Conservation (phyloP, 1,284 basidiomycete genomes). For the Ustilago trichophora region DNA sequence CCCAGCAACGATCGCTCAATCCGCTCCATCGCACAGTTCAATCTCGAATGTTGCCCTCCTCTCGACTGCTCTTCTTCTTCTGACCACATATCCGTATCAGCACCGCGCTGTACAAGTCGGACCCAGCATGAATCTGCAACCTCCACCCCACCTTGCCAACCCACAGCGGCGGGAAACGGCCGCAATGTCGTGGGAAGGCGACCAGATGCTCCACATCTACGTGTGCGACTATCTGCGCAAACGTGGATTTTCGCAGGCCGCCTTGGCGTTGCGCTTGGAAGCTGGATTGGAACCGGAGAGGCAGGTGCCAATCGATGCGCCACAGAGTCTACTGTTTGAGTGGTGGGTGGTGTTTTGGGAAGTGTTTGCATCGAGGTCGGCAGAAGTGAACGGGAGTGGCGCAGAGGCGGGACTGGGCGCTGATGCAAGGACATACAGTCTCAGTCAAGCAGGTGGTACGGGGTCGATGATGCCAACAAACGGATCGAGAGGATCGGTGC, state of each 20-base stretch:
- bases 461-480: too few relatives aligned
- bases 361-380: slow-evolving; percentile 20
- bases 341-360: slow-evolving; percentile 51
- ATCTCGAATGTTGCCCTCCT: too few relatives aligned
- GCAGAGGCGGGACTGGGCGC: not conserved
- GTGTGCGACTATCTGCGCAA: slow-evolving; percentile 44
- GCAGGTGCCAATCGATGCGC: slow-evolving; percentile 40
- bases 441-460: too few relatives aligned
- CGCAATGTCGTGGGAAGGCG: slow-evolving; percentile 44
- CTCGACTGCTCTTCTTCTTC: too few relatives aligned
- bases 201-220: slow-evolving; percentile 46
- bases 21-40: too few relatives aligned
- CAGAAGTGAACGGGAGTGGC: not conserved
- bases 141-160: too few relatives aligned
- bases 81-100: too few relatives aligned
- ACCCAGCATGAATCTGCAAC: too few relatives aligned
- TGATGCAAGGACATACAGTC: slow-evolving; percentile 12
- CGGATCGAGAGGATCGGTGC: too few relatives aligned
- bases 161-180: too few relatives aligned
- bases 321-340: slow-evolving; percentile 39
- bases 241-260: slow-evolving; percentile 29
- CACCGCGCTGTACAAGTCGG: too few relatives aligned
- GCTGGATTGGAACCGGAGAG: slow-evolving; percentile 20
- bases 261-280: slow-evolving; percentile 17
- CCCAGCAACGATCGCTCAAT: too few relatives aligned